Evolutionary conservation across 2,329 filamentous ascomycete species (phyloP).

Genomic region (Stenocarpella maydis): DNA sequence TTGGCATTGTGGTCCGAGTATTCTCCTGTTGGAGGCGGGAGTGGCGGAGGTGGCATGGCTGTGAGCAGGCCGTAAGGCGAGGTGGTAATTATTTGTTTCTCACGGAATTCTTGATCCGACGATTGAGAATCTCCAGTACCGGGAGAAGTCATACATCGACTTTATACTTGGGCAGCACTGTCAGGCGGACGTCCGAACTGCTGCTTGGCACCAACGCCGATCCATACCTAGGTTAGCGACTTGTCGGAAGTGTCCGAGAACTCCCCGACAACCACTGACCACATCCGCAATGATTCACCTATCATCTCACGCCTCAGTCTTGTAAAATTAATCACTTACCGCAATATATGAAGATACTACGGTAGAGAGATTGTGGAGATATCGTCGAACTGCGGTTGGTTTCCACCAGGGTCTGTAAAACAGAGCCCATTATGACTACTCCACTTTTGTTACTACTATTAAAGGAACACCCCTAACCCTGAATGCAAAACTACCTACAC

Average conservation of each 20-base stretch:
- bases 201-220: conserved; percentile 1
- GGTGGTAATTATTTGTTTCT: too few relatives aligned
- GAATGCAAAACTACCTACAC: too few relatives aligned
- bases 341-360: rapidly evolving
- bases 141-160: too few relatives aligned
- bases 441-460: too few relatives aligned
- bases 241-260: conserved; percentile 10
- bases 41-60: conserved; percentile 6
- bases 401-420: neutral
- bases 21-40: conserved; percentile 21
- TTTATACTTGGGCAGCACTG: neutral
- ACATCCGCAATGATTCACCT: neutral
- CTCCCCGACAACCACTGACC: neutral
- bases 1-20: conserved; percentile 25
- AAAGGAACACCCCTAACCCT: too few relatives aligned
- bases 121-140: too few relatives aligned
- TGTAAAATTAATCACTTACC: too few relatives aligned
- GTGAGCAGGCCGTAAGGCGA: neutral
- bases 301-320: neutral
- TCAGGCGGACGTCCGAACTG: neutral
- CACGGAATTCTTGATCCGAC: too few relatives aligned
- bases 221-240: neutral
- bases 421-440: too few relatives aligned
- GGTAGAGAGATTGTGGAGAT: too few relatives aligned
- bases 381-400: too few relatives aligned